phyloP scores from a whole-genome alignment of 768 basidiomycete species.

The Chalciporus chontae region DNA sequence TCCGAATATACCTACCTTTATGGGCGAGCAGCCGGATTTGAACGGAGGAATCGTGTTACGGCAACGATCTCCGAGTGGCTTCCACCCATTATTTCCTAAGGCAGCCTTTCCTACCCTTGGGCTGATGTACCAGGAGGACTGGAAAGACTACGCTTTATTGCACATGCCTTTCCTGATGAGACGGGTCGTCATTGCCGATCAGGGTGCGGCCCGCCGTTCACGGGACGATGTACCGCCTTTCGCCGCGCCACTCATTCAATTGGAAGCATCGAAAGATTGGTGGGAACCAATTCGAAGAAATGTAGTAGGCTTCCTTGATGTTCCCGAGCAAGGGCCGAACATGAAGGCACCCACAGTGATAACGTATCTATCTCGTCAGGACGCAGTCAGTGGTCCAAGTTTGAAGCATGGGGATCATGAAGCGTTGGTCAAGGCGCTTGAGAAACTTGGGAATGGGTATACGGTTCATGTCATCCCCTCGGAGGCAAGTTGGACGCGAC shows the following conservation, averaged over 20 bases:
- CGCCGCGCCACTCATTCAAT: slow-evolving; percentile 42
- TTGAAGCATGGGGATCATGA: slow-evolving; percentile 55
- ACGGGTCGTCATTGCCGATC: slow-evolving; percentile 73
- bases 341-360: slow-evolving; percentile 43
- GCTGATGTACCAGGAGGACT: slow-evolving; percentile 69
- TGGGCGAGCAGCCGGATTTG: slow-evolving; percentile 37
- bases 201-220: slow-evolving; percentile 54
- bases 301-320: slow-evolving; percentile 42
- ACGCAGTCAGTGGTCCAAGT: slow-evolving; percentile 45
- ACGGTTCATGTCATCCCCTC: slow-evolving; percentile 55
- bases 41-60: slow-evolving; percentile 31
- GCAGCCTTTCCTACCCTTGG: slow-evolving; percentile 70
- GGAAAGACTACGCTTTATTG: slow-evolving; percentile 70
- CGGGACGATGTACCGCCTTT: slow-evolving; percentile 22
- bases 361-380: slow-evolving; percentile 67
- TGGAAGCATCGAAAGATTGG: slow-evolving; percentile 54
- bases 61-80: slow-evolving; percentile 53
- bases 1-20: slow-evolving; percentile 62
- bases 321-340: slow-evolving; percentile 18
- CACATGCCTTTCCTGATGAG: slow-evolving; percentile 70
- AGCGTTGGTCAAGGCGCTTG: slow-evolving; percentile 55
- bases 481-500: slow-evolving; percentile 52
- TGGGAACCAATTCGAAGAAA: slow-evolving; percentile 56
- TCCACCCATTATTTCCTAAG: slow-evolving; percentile 71
- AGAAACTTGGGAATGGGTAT: slow-evolving; percentile 49